Base-by-base conservation (phyloP, 2,329 filamentous ascomycete species). In the Exophiala oligosperma region DNA sequence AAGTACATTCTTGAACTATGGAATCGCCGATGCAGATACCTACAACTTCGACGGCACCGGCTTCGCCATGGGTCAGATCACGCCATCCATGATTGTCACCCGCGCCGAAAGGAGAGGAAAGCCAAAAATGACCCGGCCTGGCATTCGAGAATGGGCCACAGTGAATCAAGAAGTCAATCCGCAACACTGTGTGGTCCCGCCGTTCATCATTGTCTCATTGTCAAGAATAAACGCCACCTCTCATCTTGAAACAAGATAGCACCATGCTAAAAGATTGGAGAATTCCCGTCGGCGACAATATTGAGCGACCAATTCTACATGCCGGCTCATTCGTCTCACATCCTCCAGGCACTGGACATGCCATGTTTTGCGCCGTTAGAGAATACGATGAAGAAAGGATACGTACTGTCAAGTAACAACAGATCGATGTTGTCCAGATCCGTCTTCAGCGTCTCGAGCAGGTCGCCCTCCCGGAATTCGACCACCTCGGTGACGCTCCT, bases 401-500 rank as follows among this genome's bases (percentile, higher is more conserved):
- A 65, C 68, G 60, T 62, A 70, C 68, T 69, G 46, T 70, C 68
- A 6, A 70, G 56, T 4, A 75, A 60, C 3, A 76, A 60, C 29
- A 74, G 57, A 56, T 77, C 74, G 7, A 77, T 14, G 5, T 43
- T 40, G 11, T 43, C 35, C 43, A 47, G 12, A 23, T 65, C 65
- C 3, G 56, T 23, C 50, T 69, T 70, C 44, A 78, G 61, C 1
- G 74, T 77, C 64, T 77, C 67, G 3, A 68, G 64, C 41, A 77
- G 56, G 63, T 77, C 72, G 5, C 75, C 75, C 14, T 70, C 72
- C 9, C 75, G 61, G 37, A 77, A 58, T 5, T 77, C 73, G 59
- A 77, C 74, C 43, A 61, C 53, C 5, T 59, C 28, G 54, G 68
- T 64, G 17, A 73, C 71, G 32, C 56, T 66, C 4, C 65, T 52